Evolutionary conservation across 1,284 basidiomycete species (phyloP).

Genomic region (Sanghuangporus sanghuang): DNA sequence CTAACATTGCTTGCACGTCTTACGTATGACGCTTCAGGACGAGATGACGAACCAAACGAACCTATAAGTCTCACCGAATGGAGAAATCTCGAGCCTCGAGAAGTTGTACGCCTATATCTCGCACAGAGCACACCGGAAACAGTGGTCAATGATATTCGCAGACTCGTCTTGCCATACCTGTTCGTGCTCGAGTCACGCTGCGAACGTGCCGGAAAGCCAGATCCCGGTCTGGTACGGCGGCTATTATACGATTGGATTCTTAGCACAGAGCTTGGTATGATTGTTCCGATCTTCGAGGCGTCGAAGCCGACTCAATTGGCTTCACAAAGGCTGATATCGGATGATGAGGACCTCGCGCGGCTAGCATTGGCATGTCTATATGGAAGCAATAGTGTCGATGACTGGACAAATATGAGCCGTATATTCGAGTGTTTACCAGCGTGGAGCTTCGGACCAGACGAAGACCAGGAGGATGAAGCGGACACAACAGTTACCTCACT

Average conservation of each 20-base stretch:
- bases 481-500: conserved; percentile 79
- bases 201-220: conserved; percentile 71
- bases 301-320: conserved; percentile 81
- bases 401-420: conserved; percentile 80
- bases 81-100: conserved; percentile 58
- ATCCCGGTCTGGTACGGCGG: conserved; percentile 54
- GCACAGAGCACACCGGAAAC: conserved; percentile 59
- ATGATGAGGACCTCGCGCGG: conserved; percentile 79
- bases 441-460: conserved; percentile 65
- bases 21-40: conserved; percentile 71
- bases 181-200: conserved; percentile 83
- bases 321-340: conserved; percentile 67
- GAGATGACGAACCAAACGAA: conserved; percentile 33
- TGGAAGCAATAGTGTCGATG: conserved; percentile 63
- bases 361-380: conserved; percentile 88
- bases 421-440: conserved; percentile 94
- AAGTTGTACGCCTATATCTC: conserved; percentile 73
- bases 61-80: conserved; percentile 77
- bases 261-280: conserved; percentile 56
- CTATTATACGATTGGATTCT: conserved; percentile 78
- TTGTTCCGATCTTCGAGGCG: conserved; percentile 76
- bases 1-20: conserved; percentile 79
- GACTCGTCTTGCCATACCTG: conserved; percentile 84
- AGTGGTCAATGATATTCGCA: conserved; percentile 66
- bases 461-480: conserved; percentile 61